These are phyloP conservation scores for Blastomyces emzantsi DNA, from an alignment of 2,329 filamentous ascomycete species.

Conservation along the genomic window DNA sequence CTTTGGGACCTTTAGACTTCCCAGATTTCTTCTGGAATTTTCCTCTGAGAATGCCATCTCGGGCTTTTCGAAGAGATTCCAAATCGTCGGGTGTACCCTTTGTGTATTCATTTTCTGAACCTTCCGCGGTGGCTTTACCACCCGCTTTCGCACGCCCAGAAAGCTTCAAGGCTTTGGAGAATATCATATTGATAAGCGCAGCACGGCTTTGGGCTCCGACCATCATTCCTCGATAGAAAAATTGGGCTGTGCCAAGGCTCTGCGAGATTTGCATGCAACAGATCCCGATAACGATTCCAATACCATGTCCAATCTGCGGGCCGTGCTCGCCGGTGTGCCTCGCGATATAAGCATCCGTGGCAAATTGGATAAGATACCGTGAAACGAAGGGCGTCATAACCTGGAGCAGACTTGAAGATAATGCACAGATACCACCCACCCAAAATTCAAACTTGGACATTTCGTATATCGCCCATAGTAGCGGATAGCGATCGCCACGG, in stretches of 20 bases:
- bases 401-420: constrained; percentile 62
- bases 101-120: constrained; percentile 34
- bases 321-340: constrained; percentile 41
- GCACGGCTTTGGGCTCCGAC: constrained; percentile 76
- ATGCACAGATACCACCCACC: constrained; percentile 68
- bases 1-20: constrained; percentile 26
- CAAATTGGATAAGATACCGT: constrained; percentile 78
- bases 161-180: constrained; percentile 84
- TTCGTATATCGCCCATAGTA: constrained; percentile 76
- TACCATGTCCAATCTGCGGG: constrained; percentile 63
- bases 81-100: constrained; percentile 33
- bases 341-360: constrained; percentile 67
- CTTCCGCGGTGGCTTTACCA: constrained; percentile 44
- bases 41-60: constrained; percentile 34
- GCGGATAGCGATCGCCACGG: constrained; percentile 60
- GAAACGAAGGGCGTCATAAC: constrained; percentile 78
- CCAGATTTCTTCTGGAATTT: constrained; percentile 29
- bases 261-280: constrained; percentile 77
- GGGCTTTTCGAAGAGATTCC: constrained; percentile 33
- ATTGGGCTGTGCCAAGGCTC: constrained; percentile 76
- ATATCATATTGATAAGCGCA: constrained; percentile 75
- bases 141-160: constrained; percentile 83
- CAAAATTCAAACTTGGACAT: constrained; percentile 79
- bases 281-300: constrained; percentile 78
- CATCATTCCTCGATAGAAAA: constrained; percentile 87